Percentiles rank a stretch among this genome's conserved stretches.
Evolutionary conservation across 2,329 filamentous ascomycete genomes (phyloP).

Genomic region (Colletotrichum tabaci): DNA sequence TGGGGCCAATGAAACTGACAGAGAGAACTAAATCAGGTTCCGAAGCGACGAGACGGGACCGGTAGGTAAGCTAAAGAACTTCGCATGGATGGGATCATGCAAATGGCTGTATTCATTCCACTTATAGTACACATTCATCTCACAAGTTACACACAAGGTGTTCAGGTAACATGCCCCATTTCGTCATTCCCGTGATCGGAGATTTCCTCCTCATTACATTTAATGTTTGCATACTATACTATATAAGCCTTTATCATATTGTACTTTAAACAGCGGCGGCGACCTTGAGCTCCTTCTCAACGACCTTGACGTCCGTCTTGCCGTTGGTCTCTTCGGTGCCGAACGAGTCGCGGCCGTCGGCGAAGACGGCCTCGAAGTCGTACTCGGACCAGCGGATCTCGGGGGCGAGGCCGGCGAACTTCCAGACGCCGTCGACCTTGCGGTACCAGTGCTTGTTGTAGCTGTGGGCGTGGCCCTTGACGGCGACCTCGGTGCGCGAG

Average conservation of each 20-base stretch:
- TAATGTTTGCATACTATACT: no score
- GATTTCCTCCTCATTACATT: background rate
- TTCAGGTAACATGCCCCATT: background rate
- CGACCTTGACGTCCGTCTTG: constrained; percentile 29
- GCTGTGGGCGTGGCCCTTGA: constrained; percentile 74
- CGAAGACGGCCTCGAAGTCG: constrained; percentile 71
- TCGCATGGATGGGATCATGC: background rate
- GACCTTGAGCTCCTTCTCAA: constrained; percentile 36
- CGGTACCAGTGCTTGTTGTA: constrained; percentile 71
- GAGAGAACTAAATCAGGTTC: no score
- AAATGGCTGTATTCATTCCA: background rate
- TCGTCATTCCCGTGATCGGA: constrained; percentile 3
- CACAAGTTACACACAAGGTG: background rate
- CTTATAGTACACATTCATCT: no score
- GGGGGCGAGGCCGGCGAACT: constrained; percentile 71
- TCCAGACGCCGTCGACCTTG: constrained; percentile 73
- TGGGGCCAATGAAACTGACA: no score
- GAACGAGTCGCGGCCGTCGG: constrained; percentile 39
- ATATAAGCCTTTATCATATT: no score
- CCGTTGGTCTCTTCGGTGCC: constrained; percentile 12
- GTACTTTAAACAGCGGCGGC: constrained; percentile 24
- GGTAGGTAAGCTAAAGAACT: no score
- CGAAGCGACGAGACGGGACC: no score
- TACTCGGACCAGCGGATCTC: constrained; percentile 71
- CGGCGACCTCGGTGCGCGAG: constrained; percentile 61